These are phyloP conservation scores for Pouteria glomerata DNA, from an alignment of 148 eudicot species.

Conservation along the genomic window DNA sequence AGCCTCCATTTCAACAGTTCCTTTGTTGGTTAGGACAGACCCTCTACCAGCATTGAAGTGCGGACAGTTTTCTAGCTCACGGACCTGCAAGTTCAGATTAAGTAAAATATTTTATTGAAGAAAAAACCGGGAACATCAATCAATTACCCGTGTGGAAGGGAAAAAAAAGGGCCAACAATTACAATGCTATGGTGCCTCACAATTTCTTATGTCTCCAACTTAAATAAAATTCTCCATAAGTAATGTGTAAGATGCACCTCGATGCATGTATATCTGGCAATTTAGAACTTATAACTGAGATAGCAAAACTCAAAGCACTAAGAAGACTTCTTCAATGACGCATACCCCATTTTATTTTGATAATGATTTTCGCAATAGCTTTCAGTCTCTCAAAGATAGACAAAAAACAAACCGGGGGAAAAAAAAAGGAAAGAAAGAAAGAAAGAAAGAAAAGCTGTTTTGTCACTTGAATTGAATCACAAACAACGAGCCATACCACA, in stretches of 20 bases:
- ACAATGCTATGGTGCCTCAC: background rate
- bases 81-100: constrained; percentile 47
- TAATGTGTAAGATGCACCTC: background rate
- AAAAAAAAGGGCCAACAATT: background rate
- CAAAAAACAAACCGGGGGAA: too few species aligned
- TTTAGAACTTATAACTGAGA: background rate
- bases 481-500: too few species aligned
- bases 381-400: too few species aligned
- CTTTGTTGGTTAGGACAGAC: constrained; percentile 62
- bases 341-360: background rate
- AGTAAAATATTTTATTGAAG: background rate
- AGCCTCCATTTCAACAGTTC: constrained; percentile 96
- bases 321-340: too few species aligned
- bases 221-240: background rate
- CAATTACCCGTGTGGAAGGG: background rate
- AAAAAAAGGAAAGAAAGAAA: too few species aligned
- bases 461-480: too few species aligned
- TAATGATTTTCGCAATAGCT: background rate
- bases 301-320: too few species aligned
- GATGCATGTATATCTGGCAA: background rate
- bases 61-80: constrained; percentile 79
- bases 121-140: background rate
- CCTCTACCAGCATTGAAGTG: constrained; percentile 87
- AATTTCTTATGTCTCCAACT: background rate
- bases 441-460: too few species aligned